Percentiles rank a stretch among this genome's conserved stretches.
Evolutionary conservation across 352 stramenopile species (phyloP).

Genomic region (Phytopythium boreale): DNA sequence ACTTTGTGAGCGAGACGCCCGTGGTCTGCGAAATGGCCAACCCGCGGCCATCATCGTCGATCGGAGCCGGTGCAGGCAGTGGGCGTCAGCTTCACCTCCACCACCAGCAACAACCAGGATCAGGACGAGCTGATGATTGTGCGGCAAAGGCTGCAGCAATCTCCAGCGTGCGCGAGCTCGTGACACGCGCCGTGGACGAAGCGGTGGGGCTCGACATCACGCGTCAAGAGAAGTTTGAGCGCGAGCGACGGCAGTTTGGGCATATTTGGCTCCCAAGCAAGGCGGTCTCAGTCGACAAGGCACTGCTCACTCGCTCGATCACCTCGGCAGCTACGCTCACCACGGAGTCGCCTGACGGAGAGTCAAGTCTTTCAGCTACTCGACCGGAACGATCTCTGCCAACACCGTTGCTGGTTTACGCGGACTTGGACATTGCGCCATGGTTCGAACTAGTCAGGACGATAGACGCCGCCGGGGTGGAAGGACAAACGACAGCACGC

Average conservation of each 20-base stretch:
- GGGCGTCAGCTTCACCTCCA: background rate
- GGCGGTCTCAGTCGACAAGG: background rate
- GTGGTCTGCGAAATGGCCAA: conserved; percentile 35
- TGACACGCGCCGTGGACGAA: conserved; percentile 39
- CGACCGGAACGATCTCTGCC: background rate
- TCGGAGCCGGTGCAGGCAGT: background rate
- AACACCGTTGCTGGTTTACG: conserved; percentile 36
- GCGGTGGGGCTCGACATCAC: conserved; percentile 28
- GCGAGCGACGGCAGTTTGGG: conserved; percentile 24
- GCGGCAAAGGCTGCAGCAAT: background rate
- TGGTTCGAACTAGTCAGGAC: conserved; percentile 55
- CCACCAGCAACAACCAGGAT: background rate
- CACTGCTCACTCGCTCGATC: background rate
- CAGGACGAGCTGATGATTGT: background rate
- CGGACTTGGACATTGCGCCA: conserved; percentile 65
- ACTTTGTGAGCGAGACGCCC: conserved; percentile 37
- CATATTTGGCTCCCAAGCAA: conserved; percentile 34
- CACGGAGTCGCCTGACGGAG: background rate
- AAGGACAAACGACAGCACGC: background rate
- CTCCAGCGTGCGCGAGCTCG: conserved; percentile 20
- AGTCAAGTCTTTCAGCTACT: background rate
- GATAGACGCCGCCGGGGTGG: background rate
- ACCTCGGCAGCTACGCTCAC: too few species aligned
- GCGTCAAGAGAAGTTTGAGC: conserved; percentile 27
- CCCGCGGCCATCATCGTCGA: background rate